A percentile compares a stretch with the other conserved stretches of the same genome.
phyloP scores from a whole-genome alignment of 345 rosid genomes.

The Cardamine chenopodiifolia region DNA sequence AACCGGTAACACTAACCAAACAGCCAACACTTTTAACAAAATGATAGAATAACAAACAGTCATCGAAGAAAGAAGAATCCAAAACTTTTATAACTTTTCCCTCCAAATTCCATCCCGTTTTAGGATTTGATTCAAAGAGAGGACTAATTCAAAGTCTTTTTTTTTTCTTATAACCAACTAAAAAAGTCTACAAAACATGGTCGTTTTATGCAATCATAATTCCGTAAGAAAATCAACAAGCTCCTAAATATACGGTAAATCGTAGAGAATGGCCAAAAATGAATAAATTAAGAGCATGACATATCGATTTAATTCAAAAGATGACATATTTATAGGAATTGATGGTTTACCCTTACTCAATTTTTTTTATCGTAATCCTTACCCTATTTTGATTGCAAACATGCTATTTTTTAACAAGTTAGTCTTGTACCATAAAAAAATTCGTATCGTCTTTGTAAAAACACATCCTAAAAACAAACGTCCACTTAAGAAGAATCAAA shows the following conservation, averaged over 20 bases:
- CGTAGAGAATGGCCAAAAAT: neutral
- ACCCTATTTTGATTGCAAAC: no score
- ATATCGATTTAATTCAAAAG: neutral
- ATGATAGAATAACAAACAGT: neutral
- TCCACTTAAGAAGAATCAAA: no score
- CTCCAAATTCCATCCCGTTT: slow-evolving; percentile 14
- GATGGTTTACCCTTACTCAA: neutral
- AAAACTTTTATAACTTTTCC: slow-evolving; percentile 8
- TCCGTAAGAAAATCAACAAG: neutral
- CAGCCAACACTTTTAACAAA: neutral
- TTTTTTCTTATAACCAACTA: neutral
- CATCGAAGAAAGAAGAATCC: neutral
- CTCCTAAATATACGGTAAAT: neutral
- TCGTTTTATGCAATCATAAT: neutral
- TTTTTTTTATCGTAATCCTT: no score
- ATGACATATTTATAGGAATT: neutral
- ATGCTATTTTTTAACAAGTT: no score
- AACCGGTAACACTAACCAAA: slow-evolving; percentile 10
- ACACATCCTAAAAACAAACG: no score
- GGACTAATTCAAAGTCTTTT: slow-evolving; percentile 14
- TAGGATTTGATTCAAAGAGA: neutral
- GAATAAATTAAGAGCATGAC: neutral
- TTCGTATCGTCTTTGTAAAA: no score
- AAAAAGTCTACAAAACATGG: neutral
- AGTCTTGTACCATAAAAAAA: no score